A percentile compares a stretch with the other conserved stretches of the same genome.
phyloP scores from a whole-genome alignment of 257 asterid genomes.

The Primulina huaijiensis region DNA sequence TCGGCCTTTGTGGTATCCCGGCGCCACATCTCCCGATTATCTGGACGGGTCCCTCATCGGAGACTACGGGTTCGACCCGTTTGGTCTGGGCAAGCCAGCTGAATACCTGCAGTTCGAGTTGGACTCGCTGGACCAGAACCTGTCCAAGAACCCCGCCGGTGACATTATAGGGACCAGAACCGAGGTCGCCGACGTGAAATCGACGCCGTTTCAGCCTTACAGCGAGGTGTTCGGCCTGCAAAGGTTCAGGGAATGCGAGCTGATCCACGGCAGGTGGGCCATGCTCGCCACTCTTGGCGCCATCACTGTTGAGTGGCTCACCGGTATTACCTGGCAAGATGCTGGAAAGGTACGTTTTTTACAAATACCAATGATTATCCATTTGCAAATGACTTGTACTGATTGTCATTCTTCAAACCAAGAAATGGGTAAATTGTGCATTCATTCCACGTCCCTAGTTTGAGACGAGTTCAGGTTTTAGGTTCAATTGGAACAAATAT shows the following conservation, averaged over 20 bases:
- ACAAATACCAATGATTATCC: too few relatives aligned
- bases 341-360: constrained; percentile 73
- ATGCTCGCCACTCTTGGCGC: constrained; percentile 96
- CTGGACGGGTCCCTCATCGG: constrained; percentile 85
- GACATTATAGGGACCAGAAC: constrained; percentile 83
- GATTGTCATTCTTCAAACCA: background rate
- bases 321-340: constrained; percentile 96
- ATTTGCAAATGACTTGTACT: too few relatives aligned
- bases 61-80: constrained; percentile 92
- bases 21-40: constrained; percentile 75
- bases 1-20: constrained; percentile 89
- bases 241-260: constrained; percentile 93
- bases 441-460: too few relatives aligned
- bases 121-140: constrained; percentile 85
- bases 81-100: constrained; percentile 87
- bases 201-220: constrained; percentile 93
- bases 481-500: too few relatives aligned
- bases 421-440: background rate
- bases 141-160: constrained; percentile 78
- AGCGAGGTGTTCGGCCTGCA: constrained; percentile 83
- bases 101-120: constrained; percentile 84
- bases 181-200: constrained; percentile 54
- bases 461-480: too few relatives aligned
- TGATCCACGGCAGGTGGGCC: constrained; percentile 98
- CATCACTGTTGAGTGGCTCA: constrained; percentile 84